phyloP scores from a whole-genome alignment of 2,329 filamentous ascomycete species.

The Chaetothyriales sp. region DNA sequence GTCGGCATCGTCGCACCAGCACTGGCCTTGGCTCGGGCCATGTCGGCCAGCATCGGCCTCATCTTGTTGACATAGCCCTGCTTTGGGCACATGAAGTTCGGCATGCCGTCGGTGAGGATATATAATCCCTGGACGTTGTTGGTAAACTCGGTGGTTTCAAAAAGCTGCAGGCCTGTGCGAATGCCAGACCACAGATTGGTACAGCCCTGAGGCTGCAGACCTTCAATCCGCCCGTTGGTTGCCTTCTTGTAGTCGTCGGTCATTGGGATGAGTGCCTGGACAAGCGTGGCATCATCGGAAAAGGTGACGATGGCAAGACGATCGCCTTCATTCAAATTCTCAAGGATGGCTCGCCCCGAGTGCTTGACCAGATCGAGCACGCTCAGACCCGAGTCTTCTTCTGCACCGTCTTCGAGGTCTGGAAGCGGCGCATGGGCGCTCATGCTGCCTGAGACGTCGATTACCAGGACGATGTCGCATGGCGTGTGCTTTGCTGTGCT shows the following conservation, averaged over 20 bases:
- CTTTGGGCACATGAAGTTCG: slow-evolving; percentile 39
- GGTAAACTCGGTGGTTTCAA: slow-evolving; percentile 22
- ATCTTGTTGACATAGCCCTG: slow-evolving; percentile 43
- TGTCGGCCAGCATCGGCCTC: slow-evolving; percentile 20
- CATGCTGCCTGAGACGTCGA: slow-evolving; percentile 49
- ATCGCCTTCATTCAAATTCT: slow-evolving; percentile 40
- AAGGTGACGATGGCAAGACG: slow-evolving; percentile 46
- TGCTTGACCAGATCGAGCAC: slow-evolving; percentile 47
- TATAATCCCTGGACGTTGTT: slow-evolving; percentile 22
- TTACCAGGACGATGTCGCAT: slow-evolving; percentile 47
- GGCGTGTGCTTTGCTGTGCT: slow-evolving; percentile 25
- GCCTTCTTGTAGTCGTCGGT: slow-evolving; percentile 31
- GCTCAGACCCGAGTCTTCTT: slow-evolving; percentile 37
- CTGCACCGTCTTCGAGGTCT: slow-evolving; percentile 16
- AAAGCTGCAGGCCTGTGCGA: slow-evolving; percentile 34
- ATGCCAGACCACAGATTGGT: slow-evolving; percentile 49
- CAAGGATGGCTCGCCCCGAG: slow-evolving; percentile 42
- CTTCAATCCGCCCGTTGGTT: slow-evolving; percentile 29
- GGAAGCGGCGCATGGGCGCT: slow-evolving; percentile 32
- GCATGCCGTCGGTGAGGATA: slow-evolving; percentile 26
- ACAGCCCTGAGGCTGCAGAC: slow-evolving; percentile 24
- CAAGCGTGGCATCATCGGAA: slow-evolving; percentile 24
- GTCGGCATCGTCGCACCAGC: slow-evolving; percentile 23
- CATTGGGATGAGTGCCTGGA: slow-evolving; percentile 37
- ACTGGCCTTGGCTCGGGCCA: neutral